These are phyloP conservation scores for Leucogyrophana mollusca DNA, from an alignment of 768 basidiomycete genomes.

Conservation along the genomic window DNA sequence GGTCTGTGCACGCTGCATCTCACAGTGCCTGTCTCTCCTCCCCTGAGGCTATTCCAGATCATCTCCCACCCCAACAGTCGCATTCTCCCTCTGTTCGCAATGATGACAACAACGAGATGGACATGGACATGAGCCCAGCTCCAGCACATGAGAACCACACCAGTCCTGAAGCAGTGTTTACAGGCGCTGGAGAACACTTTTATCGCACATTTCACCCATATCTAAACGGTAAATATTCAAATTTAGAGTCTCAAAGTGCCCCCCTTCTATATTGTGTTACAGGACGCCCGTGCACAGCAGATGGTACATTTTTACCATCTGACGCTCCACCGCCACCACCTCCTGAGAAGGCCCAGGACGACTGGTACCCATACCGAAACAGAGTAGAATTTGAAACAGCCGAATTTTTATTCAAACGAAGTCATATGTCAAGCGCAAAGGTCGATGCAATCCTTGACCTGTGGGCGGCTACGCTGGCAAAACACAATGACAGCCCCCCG, in stretches of 20 bases:
- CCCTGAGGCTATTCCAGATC: too few relatives aligned
- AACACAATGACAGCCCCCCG: slow-evolving; percentile 8
- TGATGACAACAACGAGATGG: too few relatives aligned
- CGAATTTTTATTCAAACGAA: slow-evolving; percentile 15
- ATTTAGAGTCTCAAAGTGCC: neutral
- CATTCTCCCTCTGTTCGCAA: too few relatives aligned
- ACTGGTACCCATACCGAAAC: slow-evolving; percentile 14
- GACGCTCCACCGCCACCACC: slow-evolving; percentile 5
- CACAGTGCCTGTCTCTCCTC: neutral
- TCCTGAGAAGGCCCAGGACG: neutral
- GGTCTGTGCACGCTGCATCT: neutral
- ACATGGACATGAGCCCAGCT: too few relatives aligned
- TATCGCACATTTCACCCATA: slow-evolving; percentile 5
- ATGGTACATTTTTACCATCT: neutral
- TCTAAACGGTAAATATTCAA: slow-evolving; percentile 1
- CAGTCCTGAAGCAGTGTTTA: neutral
- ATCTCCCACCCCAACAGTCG: too few relatives aligned
- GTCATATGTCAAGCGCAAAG: slow-evolving; percentile 19
- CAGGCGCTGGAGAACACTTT: neutral
- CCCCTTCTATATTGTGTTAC: neutral
- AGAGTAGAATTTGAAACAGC: slow-evolving; percentile 17
- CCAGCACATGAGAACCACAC: too few relatives aligned
- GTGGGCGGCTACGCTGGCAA: slow-evolving; percentile 10
- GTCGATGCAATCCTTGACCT: slow-evolving; percentile 20
- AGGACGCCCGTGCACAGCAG: slow-evolving; percentile 4